phyloP scores from a whole-genome alignment of 352 stramenopile species.

The Globisporangium spinosum region DNA sequence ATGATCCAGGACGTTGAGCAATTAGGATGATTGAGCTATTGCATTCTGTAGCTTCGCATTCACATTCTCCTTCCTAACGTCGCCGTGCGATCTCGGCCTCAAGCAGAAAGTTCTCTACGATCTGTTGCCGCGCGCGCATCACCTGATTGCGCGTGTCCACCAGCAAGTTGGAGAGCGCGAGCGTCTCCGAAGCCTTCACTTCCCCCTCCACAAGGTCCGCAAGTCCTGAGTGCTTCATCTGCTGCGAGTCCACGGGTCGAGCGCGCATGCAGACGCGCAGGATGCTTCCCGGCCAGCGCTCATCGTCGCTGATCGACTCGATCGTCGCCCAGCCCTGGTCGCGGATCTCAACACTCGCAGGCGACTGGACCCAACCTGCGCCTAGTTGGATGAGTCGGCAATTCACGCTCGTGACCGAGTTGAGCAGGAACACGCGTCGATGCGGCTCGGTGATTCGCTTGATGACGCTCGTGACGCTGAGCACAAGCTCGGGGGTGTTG shows the following conservation, averaged over 20 bases:
- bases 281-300: background rate
- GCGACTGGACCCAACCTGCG: background rate
- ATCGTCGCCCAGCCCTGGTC: background rate
- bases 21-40: background rate
- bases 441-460: background rate
- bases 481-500: background rate
- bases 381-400: background rate
- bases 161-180: conserved; percentile 3
- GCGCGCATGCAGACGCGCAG: background rate
- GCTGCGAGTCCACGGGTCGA: background rate
- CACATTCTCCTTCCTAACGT: background rate
- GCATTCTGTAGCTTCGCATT: background rate
- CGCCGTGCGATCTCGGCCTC: conserved; percentile 5
- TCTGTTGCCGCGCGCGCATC: conserved; percentile 8
- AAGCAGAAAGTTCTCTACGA: conserved; percentile 18
- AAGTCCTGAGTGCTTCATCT: background rate
- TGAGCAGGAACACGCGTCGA: background rate
- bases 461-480: background rate
- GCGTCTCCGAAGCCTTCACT: background rate
- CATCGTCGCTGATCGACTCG: background rate
- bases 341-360: background rate
- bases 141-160: conserved; percentile 2
- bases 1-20: too few species aligned
- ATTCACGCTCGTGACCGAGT: background rate
- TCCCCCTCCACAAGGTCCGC: background rate